phyloP scores from a whole-genome alignment of 495 filamentous ascomycete genomes.

The Neurospora tetrasperma region DNA sequence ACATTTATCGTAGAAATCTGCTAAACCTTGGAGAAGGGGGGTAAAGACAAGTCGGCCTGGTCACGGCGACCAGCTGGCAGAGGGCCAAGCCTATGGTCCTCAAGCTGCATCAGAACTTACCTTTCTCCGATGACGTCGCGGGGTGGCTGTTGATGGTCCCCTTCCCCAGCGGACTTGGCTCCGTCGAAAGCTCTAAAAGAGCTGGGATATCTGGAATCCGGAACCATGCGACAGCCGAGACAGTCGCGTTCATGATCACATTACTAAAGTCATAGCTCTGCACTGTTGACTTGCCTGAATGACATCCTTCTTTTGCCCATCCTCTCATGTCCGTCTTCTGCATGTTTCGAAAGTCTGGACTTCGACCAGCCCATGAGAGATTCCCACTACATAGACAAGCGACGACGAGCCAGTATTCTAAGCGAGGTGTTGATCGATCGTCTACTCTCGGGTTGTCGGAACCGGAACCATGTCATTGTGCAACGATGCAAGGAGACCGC shows the following conservation, averaged over 20 bases:
- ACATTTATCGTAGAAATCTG: background rate
- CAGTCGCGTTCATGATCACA: background rate
- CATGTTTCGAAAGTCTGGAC: background rate
- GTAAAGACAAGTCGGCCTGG: background rate
- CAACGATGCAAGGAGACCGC: background rate
- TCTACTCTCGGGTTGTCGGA: background rate
- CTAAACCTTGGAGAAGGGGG: background rate
- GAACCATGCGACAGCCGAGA: background rate
- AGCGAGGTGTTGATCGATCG: background rate
- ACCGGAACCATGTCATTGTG: background rate
- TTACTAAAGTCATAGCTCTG: background rate
- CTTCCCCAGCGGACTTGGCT: background rate
- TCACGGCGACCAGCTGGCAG: background rate
- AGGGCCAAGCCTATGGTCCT: background rate
- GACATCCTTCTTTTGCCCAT: background rate
- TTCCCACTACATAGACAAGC: background rate
- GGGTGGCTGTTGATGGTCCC: background rate
- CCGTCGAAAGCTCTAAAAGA: background rate
- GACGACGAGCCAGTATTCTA: background rate
- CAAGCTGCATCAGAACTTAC: background rate
- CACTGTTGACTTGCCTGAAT: background rate
- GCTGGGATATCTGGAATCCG: background rate
- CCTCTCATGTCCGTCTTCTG: background rate
- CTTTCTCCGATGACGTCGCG: background rate
- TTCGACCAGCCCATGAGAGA: background rate